Base-by-base conservation (phyloP, 192 early-diverging fungal species). In the Coemansia sp. region DNA sequence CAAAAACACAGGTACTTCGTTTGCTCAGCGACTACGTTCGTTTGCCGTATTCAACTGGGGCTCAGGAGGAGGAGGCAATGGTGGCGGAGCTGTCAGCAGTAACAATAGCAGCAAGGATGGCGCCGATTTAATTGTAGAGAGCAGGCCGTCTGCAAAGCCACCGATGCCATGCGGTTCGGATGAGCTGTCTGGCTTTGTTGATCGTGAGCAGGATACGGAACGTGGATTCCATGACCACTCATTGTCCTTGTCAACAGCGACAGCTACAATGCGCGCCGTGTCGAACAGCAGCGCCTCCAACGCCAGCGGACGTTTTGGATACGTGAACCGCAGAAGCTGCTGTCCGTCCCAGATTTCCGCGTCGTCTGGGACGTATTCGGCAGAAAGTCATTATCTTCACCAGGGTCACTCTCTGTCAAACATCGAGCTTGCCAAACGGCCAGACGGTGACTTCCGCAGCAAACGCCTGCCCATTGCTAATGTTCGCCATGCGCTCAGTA, bases 11-110 rank as follows among this genome's bases (percentile, higher is more conserved):
- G 58, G 69, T 16, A 41, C 72, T 18, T 71, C 68, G 42, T 74
- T 83, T 77, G 72, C 80, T 10, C 80, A 83, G 37, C 76, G 76
- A 59, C 69, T 83, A 40, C 80, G 80, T 16, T 77, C 80, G 13
- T 65, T 83, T 18, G 80, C 80, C 0, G 75, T 63, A 11, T 83
- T 83, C 56, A 68, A 65, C 48, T 71, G 80, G 75, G 56, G 71
- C n/a, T 72, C 78, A 10, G 64, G 64, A 26, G 65, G 65, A 32
- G 32, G 65, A 23, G 42, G 45, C 43, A 56, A 41, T 18, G 43
- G 72, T 12, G 23, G 61, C 65, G 37, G 52, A 19, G 26, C 11
- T 23, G 26, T 9, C 52, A 40, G 13, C 57, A 59, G 13, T 13
- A 41, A 39, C 62, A 54, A 64, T 32, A 45, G 48, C 54, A 61